Evolutionary conservation across 148 eudicot genomes (phyloP), one percentile per base, ranked within the genome.

Genomic region (Chenopodium suecicum): DNA sequence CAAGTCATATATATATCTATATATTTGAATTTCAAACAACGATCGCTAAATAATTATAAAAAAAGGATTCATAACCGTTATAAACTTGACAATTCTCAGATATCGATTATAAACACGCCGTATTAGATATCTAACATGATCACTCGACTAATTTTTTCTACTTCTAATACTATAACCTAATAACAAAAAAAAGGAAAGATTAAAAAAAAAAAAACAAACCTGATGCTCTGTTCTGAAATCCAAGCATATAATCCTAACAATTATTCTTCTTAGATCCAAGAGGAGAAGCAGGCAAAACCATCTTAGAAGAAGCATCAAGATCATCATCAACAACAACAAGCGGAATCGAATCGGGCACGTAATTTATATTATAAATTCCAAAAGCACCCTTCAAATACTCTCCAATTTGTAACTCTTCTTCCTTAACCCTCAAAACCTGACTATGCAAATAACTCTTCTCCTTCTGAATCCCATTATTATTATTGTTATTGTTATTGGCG

Each of bases 381-480:
- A 60, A 44, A 75, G 70, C 82, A 5, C 82, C 71, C 17, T 75
- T 31, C 37, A 83, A 83, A 68, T 75, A 75, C 69, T 80, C 86
- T 3, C 75, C 78, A 7, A 83, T 75, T 41, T 80, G 83, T 44
- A 44, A 41, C 41, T 83, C 85, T 37, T 83, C 85, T 44, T 74
- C 82, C 50, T 79, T 83, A 20, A 83, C 69, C 79, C 85, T 83
- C 71, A 79, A 56, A 44, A 83, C 82, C 19, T 83, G 85, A 12
- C 31, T 83, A 68, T 79, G 82, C 62, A 83, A 22, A 50, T 75
- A 27, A 44, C 23, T 16, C 46, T 68, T 37, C 12, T 75, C 65
- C 23, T 74, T 73, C 64, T 52, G 13, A 6, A 4, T 50, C 29
- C 2, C 7, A 11, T 41, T 37, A 12, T 31, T 54, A 16, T 31